Evolutionary conservation across 768 basidiomycete species (phyloP).

Genomic region (Wakefieldia striispora): DNA sequence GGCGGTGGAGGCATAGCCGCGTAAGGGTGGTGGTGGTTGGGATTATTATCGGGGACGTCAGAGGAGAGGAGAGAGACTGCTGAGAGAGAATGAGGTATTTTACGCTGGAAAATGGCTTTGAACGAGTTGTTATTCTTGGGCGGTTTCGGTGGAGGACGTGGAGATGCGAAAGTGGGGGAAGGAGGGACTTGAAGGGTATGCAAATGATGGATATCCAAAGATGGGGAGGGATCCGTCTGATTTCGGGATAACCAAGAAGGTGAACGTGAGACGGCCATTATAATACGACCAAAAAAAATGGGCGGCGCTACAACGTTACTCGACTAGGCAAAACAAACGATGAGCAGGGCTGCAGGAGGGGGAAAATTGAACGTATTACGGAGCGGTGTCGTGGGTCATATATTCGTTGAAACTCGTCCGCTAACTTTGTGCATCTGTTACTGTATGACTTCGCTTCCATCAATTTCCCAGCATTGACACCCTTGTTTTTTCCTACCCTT

Average conservation of each 20-base stretch:
- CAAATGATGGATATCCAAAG: conserved; percentile 33
- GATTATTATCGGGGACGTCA: conserved; percentile 34
- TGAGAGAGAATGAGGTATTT: conserved; percentile 44
- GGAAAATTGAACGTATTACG: neutral
- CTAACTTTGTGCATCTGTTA: no score
- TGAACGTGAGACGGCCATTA: conserved; percentile 16
- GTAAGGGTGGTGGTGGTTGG: conserved; percentile 53
- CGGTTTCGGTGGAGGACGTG: conserved; percentile 31
- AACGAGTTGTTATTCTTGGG: conserved; percentile 32
- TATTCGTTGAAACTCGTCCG: no score
- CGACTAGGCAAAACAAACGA: no score
- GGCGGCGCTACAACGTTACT: conserved; percentile 34
- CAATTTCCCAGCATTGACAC: no score
- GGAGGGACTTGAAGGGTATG: no score
- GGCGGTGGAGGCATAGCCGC: conserved; percentile 57
- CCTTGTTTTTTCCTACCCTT: no score
- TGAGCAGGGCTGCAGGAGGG: no score
- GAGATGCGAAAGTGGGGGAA: conserved; percentile 34
- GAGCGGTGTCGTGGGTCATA: neutral
- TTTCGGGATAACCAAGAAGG: conserved; percentile 40
- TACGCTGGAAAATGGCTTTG: conserved; percentile 51
- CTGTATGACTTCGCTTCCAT: no score
- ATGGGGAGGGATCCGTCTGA: conserved; percentile 34
- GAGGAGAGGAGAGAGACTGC: conserved; percentile 49
- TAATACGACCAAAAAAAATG: conserved; percentile 11